A percentile compares a stretch with the other conserved stretches of the same genome.
phyloP scores from a whole-genome alignment of 2,329 filamentous ascomycete species.

The Colletotrichum musae region DNA sequence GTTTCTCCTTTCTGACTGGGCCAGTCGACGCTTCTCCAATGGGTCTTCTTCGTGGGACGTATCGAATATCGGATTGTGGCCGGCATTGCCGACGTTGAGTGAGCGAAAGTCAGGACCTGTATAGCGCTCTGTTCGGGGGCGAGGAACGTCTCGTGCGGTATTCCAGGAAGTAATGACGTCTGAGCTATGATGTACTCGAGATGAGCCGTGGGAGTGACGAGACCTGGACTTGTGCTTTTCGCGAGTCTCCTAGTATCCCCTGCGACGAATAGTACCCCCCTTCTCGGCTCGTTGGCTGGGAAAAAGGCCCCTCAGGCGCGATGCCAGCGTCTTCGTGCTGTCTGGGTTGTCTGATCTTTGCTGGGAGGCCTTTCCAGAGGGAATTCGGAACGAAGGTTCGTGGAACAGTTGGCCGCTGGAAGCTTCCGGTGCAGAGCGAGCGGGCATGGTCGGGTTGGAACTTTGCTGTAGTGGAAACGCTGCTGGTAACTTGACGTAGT shows the following conservation, averaged over 20 bases:
- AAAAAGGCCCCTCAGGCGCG: slow-evolving; percentile 61
- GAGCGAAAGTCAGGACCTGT: slow-evolving; percentile 9
- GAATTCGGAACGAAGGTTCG: slow-evolving; percentile 22
- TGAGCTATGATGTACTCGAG: slow-evolving; percentile 43
- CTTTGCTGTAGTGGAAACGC: slow-evolving; percentile 4
- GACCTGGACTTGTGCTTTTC: slow-evolving; percentile 37
- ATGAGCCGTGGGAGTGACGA: slow-evolving; percentile 6
- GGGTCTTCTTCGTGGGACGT: neutral
- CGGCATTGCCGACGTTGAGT: neutral
- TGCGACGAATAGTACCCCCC: slow-evolving; percentile 61
- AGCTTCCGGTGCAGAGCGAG: slow-evolving; percentile 12
- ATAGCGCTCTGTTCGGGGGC: neutral
- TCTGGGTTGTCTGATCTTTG: slow-evolving; percentile 1
- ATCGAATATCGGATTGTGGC: neutral
- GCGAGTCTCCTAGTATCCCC: slow-evolving; percentile 48
- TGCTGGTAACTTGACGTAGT: slow-evolving; percentile 4
- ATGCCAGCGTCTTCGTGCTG: slow-evolving; percentile 50
- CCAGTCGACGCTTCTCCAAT: slow-evolving; percentile 40
- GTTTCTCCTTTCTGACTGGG: slow-evolving; percentile 56
- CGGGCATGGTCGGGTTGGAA: slow-evolving; percentile 19
- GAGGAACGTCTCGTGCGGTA: slow-evolving; percentile 48
- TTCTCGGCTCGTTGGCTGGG: slow-evolving; percentile 65
- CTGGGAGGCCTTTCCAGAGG: neutral
- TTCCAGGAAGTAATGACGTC: slow-evolving; percentile 55
- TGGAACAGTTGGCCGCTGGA: slow-evolving; percentile 1